Base-by-base conservation (phyloP, 2,329 filamentous ascomycete genomes). In the Chlorencoelia australis region DNA sequence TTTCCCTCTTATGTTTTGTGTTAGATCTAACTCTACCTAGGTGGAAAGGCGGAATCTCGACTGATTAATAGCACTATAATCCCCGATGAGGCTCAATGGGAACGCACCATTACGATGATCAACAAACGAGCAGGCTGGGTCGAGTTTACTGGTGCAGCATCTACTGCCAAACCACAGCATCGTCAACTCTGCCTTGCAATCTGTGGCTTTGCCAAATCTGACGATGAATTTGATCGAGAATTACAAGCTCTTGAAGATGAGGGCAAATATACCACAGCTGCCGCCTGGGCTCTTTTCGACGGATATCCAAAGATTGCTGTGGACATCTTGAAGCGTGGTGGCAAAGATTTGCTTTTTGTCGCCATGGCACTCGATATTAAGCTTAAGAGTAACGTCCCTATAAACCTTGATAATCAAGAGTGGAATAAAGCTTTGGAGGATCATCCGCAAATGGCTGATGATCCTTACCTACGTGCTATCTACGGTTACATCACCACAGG, bases 401-500 rank as follows among this genome's bases (percentile, higher is more conserved):
- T 63, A 10, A 42, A 46, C 8, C 32, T 54, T 9, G 44, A 52
- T 10, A 41, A 43, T n/a, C 36, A 38, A 4, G 43, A 51, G 19
- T 59, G 56, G 56, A 46, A 29, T n/a, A 39, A 49, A 27, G 40
- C 45, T 19, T 39, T 57, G 4, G 41, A 52, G 7, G 44, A 46
- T 16, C 46, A 54, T 36, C 43, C 52, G 9, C 46, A 51, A 26
- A 51, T 75, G 17, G 73, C 80, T 42, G 76, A 79, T 0, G 82
- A 91, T 49, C 79, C 83, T 0, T 89, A 88, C 53, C 69, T 91
- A 16, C 79, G 83, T 37, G 83, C 82, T 5, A 80, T 91, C 31
- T 83, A 85, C 16, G 77, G 79, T 3, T 77, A 84, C 46, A 82
- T 91, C 42, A 77, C 79, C 7, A 84, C 78, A 0, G 79, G 80